These are phyloP conservation scores for Pelargonium fulgidum DNA, from an alignment of 441 rosid species.

Conservation along the genomic window DNA sequence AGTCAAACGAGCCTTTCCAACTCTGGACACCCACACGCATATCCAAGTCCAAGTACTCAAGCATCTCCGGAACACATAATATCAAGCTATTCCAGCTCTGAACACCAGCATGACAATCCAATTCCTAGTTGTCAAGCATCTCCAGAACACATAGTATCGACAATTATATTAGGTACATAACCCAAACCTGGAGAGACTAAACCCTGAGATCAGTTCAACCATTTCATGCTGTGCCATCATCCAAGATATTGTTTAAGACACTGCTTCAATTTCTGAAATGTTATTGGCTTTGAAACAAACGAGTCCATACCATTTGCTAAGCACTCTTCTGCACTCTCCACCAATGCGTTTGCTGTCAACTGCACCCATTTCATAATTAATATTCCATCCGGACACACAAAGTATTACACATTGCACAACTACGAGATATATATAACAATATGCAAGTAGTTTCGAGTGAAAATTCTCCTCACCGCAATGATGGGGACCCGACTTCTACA, in stretches of 20 bases:
- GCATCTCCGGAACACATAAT: conserved; percentile 7
- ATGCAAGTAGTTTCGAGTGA: not conserved
- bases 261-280: conserved; percentile 64
- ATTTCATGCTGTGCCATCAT: conserved; percentile 34
- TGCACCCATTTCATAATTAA: conserved; percentile 23
- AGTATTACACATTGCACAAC: not conserved
- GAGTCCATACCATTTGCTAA: conserved; percentile 93
- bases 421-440: no score
- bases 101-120: no score
- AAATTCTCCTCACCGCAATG: conserved; percentile 60
- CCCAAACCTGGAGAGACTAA: conserved; percentile 12
- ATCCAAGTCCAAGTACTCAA: conserved; percentile 10
- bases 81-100: not conserved
- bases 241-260: conserved; percentile 59
- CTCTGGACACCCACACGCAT: not conserved
- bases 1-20: conserved; percentile 26
- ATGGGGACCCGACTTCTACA: conserved; percentile 52
- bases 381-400: not conserved
- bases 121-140: no score
- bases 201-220: not conserved
- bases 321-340: conserved; percentile 64
- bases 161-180: conserved; percentile 2
- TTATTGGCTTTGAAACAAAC: conserved; percentile 83
- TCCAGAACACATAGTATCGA: not conserved
- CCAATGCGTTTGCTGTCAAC: conserved; percentile 64